phyloP scores from a whole-genome alignment of 768 basidiomycete genomes.

The Cyclocybe cylindracea region DNA sequence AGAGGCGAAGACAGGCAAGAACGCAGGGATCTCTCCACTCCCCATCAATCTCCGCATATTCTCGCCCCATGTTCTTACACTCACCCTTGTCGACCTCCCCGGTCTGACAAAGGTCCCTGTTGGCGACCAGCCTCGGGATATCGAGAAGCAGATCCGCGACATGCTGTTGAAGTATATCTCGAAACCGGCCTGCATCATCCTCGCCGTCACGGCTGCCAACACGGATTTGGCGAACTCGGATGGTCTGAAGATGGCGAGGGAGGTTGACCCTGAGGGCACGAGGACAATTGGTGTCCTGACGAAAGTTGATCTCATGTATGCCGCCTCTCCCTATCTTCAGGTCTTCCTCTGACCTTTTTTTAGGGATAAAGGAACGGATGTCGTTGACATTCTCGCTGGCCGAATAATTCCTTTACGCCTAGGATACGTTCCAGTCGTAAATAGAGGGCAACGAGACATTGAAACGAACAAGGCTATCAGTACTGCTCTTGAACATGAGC shows the following conservation, averaged over 20 bases:
- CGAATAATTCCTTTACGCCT: slow-evolving; percentile 94
- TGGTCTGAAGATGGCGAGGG: slow-evolving; percentile 92
- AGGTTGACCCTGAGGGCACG: slow-evolving; percentile 96
- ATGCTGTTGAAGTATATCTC: slow-evolving; percentile 97
- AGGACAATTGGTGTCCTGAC: slow-evolving; percentile 98
- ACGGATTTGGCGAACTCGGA: slow-evolving; percentile 98
- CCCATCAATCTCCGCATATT: slow-evolving; percentile 98
- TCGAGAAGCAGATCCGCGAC: slow-evolving; percentile 95
- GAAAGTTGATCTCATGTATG: slow-evolving; percentile 97
- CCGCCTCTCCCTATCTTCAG: slow-evolving; percentile 13
- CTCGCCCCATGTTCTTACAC: slow-evolving; percentile 95
- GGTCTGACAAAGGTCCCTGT: slow-evolving; percentile 95
- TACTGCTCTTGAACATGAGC: slow-evolving; percentile 85
- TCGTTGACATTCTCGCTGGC: slow-evolving; percentile 97
- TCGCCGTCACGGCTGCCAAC: slow-evolving; percentile 96
- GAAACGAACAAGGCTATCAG: slow-evolving; percentile 85
- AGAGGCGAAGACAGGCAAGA: slow-evolving; percentile 97
- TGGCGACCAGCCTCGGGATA: slow-evolving; percentile 95
- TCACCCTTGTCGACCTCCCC: slow-evolving; percentile 96
- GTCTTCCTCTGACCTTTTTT: slow-evolving; percentile 1
- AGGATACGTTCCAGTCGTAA: slow-evolving; percentile 98
- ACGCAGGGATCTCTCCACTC: slow-evolving; percentile 95
- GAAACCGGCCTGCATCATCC: slow-evolving; percentile 93
- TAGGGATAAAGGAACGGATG: slow-evolving; percentile 97
- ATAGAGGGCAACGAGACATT: slow-evolving; percentile 97